Conservation (phyloP, 768 basidiomycete species). For the Cystobasidium tubakii region DNA sequence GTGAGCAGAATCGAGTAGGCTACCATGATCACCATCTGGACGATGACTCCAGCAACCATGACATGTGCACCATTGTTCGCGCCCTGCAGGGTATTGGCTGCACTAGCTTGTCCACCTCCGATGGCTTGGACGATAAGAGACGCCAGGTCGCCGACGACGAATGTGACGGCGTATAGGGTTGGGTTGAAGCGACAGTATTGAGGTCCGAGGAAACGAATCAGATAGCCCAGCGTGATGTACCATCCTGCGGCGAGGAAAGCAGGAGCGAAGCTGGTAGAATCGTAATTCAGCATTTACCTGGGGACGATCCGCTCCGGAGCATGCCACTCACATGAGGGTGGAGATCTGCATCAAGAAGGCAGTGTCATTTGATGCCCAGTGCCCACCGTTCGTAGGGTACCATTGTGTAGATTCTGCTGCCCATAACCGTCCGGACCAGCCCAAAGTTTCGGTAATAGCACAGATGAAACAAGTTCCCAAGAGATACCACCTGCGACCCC, state of each 20-base stretch:
- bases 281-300: neutral
- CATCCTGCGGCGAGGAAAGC: slow-evolving; percentile 26
- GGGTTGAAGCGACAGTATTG: slow-evolving; percentile 36
- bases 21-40: slow-evolving; percentile 28
- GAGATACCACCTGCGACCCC: slow-evolving; percentile 8
- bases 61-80: slow-evolving; percentile 26
- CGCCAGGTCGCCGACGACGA: slow-evolving; percentile 6
- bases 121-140: slow-evolving; percentile 20
- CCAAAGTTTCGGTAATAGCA: slow-evolving; percentile 12
- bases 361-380: slow-evolving; percentile 12
- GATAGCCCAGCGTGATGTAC: slow-evolving; percentile 28
- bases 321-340: slow-evolving; percentile 6
- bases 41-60: slow-evolving; percentile 18
- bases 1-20: slow-evolving; percentile 21
- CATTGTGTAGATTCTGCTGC: slow-evolving; percentile 12
- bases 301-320: neutral
- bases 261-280: slow-evolving; percentile 18
- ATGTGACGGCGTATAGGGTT: slow-evolving; percentile 8
- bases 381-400: slow-evolving; percentile 19
- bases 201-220: slow-evolving; percentile 20
- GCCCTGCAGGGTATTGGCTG: slow-evolving; percentile 1
- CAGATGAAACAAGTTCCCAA: slow-evolving; percentile 23
- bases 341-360: slow-evolving; percentile 15
- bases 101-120: slow-evolving; percentile 10
- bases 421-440: slow-evolving; percentile 24